A percentile compares a stretch with the other conserved stretches of the same genome.
phyloP scores from a whole-genome alignment of 345 rosid species.

The Psidium guajava region DNA sequence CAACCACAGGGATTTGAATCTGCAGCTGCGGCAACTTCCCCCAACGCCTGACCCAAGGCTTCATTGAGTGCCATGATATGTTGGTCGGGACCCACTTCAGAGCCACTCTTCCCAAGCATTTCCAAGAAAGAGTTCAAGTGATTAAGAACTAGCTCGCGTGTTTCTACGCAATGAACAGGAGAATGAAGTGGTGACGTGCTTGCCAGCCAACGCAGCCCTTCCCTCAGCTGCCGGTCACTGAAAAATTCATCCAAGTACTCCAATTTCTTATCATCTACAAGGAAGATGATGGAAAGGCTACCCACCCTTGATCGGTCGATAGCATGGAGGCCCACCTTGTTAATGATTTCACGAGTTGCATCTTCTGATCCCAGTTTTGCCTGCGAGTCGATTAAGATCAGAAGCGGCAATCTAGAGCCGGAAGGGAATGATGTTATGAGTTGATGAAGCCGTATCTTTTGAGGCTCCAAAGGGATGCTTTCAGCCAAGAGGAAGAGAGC shows the following conservation, averaged over 20 bases:
- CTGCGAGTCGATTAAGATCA: slow-evolving; percentile 45
- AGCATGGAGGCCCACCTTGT: slow-evolving; percentile 48
- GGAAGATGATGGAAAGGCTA: slow-evolving; percentile 43
- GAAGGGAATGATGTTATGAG: slow-evolving; percentile 48
- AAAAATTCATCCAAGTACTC: slow-evolving; percentile 45
- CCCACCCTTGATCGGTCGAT: slow-evolving; percentile 57
- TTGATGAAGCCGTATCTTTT: slow-evolving; percentile 45
- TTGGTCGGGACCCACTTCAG: slow-evolving; percentile 44
- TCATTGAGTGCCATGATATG: slow-evolving; percentile 73
- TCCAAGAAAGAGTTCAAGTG: slow-evolving; percentile 41
- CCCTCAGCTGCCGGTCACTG: slow-evolving; percentile 51
- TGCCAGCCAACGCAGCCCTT: slow-evolving; percentile 85
- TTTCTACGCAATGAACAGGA: slow-evolving; percentile 33
- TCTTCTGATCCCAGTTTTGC: slow-evolving; percentile 25
- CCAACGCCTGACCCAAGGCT: slow-evolving; percentile 46
- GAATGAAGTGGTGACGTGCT: slow-evolving; percentile 66
- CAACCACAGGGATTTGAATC: slow-evolving; percentile 44
- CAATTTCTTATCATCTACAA: slow-evolving; percentile 27
- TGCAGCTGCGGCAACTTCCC: slow-evolving; percentile 49
- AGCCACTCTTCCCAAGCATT: slow-evolving; percentile 28
- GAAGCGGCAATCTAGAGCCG: slow-evolving; percentile 69
- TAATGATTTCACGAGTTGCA: slow-evolving; percentile 24
- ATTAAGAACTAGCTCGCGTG: slow-evolving; percentile 45
- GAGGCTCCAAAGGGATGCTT: slow-evolving; percentile 53
- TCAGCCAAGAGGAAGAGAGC: slow-evolving; percentile 57